Base-by-base conservation (phyloP, 2,329 filamentous ascomycete species). In the Fusarium proliferatum region DNA sequence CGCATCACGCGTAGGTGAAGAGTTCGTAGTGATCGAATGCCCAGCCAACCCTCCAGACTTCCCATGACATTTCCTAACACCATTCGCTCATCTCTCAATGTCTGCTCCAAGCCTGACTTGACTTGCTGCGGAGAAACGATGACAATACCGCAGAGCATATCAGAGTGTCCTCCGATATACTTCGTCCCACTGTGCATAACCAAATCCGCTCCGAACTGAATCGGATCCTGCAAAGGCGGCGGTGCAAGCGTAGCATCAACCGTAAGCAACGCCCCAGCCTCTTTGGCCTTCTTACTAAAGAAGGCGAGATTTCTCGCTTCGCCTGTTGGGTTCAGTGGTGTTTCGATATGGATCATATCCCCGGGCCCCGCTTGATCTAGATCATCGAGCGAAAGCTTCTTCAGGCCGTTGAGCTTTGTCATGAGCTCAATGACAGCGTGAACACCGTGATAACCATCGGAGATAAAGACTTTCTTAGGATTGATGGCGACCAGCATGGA, bases 141-240 rank as follows among this genome's bases (percentile, higher is more conserved):
- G 34, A 99, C 84, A 23, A 97, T 92, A 23, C 96, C 96, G 79
- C 94, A 97, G 7, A 98, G 89, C 87, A 98, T 88, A 83, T 99
- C 96, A 74, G 92, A 95, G 84, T 99, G 96, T 1, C 96, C 96
- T 26, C 96, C 96, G 73, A 99, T 90, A 83, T 98, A 99, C 86
- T 98, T 99, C 21, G 95, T 97, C 7, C 95, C 96, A 59, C 89
- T 93, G 83, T 98, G 96, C 93, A 98, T 93, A 33, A 97, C 89
- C 2, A 95, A 82, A 82, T 98, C 96, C 26, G 92, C 94, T 43
- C 94, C 96, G 80, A 89, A 92, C 30, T 81, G 80, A 77, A 98
- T 96, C 0, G 96, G 95, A 78, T 98, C 93, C 80, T 94, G 92
- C 65, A 99, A 85, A 36, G 94, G 94, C 34, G 96, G 96, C 46